Conservation (phyloP, 2,329 filamentous ascomycete species). For the Monilinia polystroma region DNA sequence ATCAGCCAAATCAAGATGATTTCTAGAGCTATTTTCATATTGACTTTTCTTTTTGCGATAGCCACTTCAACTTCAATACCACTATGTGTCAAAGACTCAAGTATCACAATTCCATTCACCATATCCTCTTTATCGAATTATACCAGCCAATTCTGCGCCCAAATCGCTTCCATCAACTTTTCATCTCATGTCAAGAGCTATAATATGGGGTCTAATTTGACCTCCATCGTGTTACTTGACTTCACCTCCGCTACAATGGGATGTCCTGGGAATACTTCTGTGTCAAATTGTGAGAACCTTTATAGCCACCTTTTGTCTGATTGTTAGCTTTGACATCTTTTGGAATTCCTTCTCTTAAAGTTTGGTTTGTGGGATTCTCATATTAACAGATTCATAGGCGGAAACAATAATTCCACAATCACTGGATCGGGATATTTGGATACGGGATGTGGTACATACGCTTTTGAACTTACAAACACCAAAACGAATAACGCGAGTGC, state of each 20-base stretch:
- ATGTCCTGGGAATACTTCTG: neutral
- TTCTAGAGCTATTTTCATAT: neutral
- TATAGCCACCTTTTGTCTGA: neutral
- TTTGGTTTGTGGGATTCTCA: too few relatives aligned
- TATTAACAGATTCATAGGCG: neutral
- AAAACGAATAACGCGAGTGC: neutral
- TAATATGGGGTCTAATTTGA: neutral
- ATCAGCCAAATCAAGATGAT: neutral
- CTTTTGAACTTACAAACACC: neutral
- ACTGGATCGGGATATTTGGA: neutral
- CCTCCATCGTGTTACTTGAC: neutral
- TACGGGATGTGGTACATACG: neutral
- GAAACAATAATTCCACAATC: neutral
- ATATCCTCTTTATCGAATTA: neutral
- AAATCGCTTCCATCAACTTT: conserved; percentile 7
- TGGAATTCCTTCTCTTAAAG: neutral
- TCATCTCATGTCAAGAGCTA: neutral
- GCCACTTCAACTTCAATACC: neutral
- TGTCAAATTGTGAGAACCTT: neutral
- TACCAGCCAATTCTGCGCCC: conserved; percentile 1
- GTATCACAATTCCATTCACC: neutral
- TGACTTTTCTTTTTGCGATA: neutral
- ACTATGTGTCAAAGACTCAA: conserved; percentile 1
- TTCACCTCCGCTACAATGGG: neutral
- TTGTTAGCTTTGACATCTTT: neutral